Evolutionary conservation across 495 filamentous ascomycete genomes (phyloP), one percentile per base, ranked within the genome.

Genomic region (Parathielavia appendiculata): DNA sequence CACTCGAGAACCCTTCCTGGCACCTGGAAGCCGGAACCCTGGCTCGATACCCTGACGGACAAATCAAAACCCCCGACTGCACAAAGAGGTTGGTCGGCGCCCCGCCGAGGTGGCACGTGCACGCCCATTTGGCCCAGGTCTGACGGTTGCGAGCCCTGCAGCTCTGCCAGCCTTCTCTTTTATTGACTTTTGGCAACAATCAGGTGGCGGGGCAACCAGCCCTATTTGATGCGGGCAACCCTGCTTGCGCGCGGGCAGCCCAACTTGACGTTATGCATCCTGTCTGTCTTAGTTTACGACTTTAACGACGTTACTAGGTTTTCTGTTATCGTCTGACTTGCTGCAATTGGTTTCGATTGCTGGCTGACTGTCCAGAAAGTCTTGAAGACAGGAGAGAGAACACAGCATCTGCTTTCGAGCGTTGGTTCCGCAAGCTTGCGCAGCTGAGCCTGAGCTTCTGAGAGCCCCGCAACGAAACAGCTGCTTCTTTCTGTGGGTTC

Each of bases 171-270:
- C 73, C 73, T 73, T 59, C 57, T 70, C 68, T 71, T 74, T 74
- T 75, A 71, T 71, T 73, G 69, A 71, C 68, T 69, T 59, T 46
- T 51, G 36, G 58, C 50, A 59, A 61, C 57, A 67, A 57, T 49
- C 48, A 56, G 63, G 69, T 75, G 73, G 71, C 73, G 69, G 73
- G 73, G 73, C 73, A 75, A 75, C 73, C 58, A n/a, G 49, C 43
- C 54, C 44, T 62, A 63, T 54, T 57, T 63, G 47, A 54, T 30
- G 61, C 57, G 35, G 36, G 32, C 39, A 36, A 6, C 26, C 39
- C 55, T 61, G 45, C 46, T 40, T 30, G 20, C 26, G 47, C 51
- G 49, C 44, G 34, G 35, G 41, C 35, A 13, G 48, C 47, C 57
- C 44, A 38, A 51, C 40, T 30, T 44, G 41, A n/a, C 13, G 19